Percentiles rank a stretch among this genome's conserved stretches.
These are phyloP conservation scores for Myxozyma monticola DNA, from an alignment of 805 yeast species.

Conservation along the genomic window DNA sequence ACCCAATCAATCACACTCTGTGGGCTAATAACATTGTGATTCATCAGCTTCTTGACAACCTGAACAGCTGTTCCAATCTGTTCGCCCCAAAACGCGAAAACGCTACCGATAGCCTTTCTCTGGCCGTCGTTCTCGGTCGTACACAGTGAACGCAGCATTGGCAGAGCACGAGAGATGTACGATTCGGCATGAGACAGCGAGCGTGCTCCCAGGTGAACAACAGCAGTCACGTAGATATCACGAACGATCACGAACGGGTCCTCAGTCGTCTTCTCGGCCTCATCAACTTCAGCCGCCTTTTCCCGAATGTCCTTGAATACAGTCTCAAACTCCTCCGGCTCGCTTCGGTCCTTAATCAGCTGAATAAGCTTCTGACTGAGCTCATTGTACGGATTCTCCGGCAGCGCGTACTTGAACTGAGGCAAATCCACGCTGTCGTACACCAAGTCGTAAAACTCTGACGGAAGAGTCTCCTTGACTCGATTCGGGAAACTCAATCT, in stretches of 20 bases:
- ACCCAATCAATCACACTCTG: constrained; percentile 47
- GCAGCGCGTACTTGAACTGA: constrained; percentile 41
- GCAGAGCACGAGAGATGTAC: constrained; percentile 48
- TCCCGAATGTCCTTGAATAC: constrained; percentile 28
- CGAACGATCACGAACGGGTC: constrained; percentile 37
- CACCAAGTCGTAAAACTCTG: constrained; percentile 44
- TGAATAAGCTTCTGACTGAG: constrained; percentile 17
- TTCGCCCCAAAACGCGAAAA: constrained; percentile 63
- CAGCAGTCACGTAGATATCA: constrained; percentile 64
- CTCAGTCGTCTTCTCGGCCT: constrained; percentile 21
- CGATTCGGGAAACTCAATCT: constrained; percentile 74
- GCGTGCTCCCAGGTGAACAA: constrained; percentile 82
- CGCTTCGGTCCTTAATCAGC: constrained; percentile 23
- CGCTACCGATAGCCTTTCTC: constrained; percentile 53
- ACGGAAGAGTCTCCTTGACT: constrained; percentile 70
- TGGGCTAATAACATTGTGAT: constrained; percentile 47
- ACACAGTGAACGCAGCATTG: constrained; percentile 40
- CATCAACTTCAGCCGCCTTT: constrained; percentile 30
- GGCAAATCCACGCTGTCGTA: constrained; percentile 23
- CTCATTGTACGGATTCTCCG: constrained; percentile 19
- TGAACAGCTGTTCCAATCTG: constrained; percentile 66
- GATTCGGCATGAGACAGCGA: constrained; percentile 76
- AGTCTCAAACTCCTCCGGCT: constrained; percentile 16
- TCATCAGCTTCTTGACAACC: constrained; percentile 54
- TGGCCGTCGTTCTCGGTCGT: constrained; percentile 24